A percentile compares a stretch with the other conserved stretches of the same genome.
phyloP scores from a whole-genome alignment of 768 basidiomycete species.

The Lenzites betulinus region DNA sequence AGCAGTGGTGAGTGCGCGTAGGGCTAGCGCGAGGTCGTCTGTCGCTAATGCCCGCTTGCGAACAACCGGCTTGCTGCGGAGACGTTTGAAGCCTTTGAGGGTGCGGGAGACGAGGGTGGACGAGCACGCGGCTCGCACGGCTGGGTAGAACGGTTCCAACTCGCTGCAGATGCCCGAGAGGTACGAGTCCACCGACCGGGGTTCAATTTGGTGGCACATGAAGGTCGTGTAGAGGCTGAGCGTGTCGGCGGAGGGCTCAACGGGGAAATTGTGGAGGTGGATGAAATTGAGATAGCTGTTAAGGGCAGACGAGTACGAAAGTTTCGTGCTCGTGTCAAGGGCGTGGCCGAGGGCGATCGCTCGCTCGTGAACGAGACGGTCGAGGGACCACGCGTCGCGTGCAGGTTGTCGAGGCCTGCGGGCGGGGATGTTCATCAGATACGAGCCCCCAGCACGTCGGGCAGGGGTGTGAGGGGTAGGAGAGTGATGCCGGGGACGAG shows the following conservation, averaged over 20 bases:
- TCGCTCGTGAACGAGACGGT: slow-evolving; percentile 35
- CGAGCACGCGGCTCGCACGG: too few species aligned
- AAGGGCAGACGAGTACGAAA: slow-evolving; percentile 37
- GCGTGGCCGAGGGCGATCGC: slow-evolving; percentile 36
- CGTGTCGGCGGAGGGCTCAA: slow-evolving; percentile 41
- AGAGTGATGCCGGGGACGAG: not conserved
- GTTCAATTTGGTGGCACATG: too few species aligned
- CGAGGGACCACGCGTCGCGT: slow-evolving; percentile 36
- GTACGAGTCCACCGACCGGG: slow-evolving; percentile 9
- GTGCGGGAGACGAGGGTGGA: too few species aligned
- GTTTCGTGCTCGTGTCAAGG: slow-evolving; percentile 28
- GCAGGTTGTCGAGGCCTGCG: slow-evolving; percentile 34
- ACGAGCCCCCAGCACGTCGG: slow-evolving; percentile 27
- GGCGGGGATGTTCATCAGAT: slow-evolving; percentile 15
- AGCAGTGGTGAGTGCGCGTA: too few species aligned
- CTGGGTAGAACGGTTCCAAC: too few species aligned
- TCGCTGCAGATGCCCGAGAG: too few species aligned
- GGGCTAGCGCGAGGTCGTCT: too few species aligned
- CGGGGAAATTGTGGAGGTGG: slow-evolving; percentile 32
- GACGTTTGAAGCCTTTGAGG: too few species aligned
- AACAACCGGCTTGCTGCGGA: too few species aligned
- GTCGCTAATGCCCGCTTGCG: too few species aligned
- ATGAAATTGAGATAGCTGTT: slow-evolving; percentile 43
- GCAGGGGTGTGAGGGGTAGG: slow-evolving; percentile 23
- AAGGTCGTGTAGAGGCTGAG: slow-evolving; percentile 39